A percentile compares a stretch with the other conserved stretches of the same genome.
phyloP scores from a whole-genome alignment of 495 filamentous ascomycete genomes.

The Lasiosphaeria miniovina region DNA sequence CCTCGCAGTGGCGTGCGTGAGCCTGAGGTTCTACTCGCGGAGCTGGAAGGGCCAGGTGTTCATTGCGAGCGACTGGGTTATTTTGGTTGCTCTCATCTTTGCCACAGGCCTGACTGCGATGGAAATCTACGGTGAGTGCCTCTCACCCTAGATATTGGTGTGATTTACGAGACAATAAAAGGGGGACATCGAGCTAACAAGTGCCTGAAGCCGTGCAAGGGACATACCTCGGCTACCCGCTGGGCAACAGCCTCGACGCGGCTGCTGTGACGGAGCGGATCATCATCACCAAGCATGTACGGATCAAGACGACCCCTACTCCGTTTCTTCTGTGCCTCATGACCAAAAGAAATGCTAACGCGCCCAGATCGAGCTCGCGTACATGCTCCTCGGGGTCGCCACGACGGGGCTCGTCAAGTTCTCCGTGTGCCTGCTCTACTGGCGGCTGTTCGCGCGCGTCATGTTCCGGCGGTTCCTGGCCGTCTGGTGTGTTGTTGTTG shows the following conservation, averaged over 20 bases:
- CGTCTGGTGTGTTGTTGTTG: slow-evolving; percentile 16
- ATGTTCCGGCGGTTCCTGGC: slow-evolving; percentile 21
- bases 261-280: slow-evolving; percentile 11
- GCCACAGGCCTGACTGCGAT: slow-evolving; percentile 11
- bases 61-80: slow-evolving; percentile 16
- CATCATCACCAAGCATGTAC: slow-evolving; percentile 15
- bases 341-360: not conserved
- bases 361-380: slow-evolving; percentile 6
- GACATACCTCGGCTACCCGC: slow-evolving; percentile 10
- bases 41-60: slow-evolving; percentile 13
- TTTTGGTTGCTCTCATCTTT: slow-evolving; percentile 9
- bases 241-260: slow-evolving; percentile 5
- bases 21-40: slow-evolving; percentile 15
- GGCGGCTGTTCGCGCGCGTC: slow-evolving; percentile 19
- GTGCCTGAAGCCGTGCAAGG: slow-evolving; percentile 7
- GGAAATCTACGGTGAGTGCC: slow-evolving; percentile 11
- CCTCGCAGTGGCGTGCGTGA: slow-evolving; percentile 7
- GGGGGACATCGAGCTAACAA: not conserved
- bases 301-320: not conserved
- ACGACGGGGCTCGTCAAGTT: slow-evolving; percentile 18
- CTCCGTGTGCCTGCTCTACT: slow-evolving; percentile 19
- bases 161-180: not conserved
- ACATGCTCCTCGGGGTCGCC: slow-evolving; percentile 11
- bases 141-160: not conserved
- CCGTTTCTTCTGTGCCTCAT: not conserved